Percentiles rank a stretch among this genome's conserved stretches.
phyloP scores from a whole-genome alignment of 441 rosid species.

The Gossypium laxum region DNA sequence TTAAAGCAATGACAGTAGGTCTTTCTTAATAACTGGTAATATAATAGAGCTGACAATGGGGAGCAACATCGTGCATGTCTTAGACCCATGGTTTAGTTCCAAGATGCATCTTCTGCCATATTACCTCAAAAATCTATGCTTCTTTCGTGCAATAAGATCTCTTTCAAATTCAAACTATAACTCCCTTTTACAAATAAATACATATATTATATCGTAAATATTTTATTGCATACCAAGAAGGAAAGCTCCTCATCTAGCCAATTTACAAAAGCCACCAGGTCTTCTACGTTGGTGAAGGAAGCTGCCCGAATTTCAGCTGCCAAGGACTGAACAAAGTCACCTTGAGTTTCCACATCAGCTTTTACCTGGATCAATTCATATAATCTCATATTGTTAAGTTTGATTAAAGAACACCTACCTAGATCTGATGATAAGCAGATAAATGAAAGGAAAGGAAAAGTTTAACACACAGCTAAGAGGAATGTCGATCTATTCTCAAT shows the following conservation, averaged over 20 bases:
- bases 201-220: constrained; percentile 5
- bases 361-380: constrained; percentile 50
- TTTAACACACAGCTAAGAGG: constrained; percentile 67
- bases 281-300: constrained; percentile 60
- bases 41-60: not conserved
- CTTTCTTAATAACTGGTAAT: not conserved
- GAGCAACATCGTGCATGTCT: not conserved
- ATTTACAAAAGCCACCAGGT: constrained; percentile 80
- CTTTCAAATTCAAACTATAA: constrained; percentile 2
- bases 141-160: not conserved
- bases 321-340: constrained; percentile 86
- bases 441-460: constrained; percentile 15
- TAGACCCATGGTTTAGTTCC: not conserved
- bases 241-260: constrained; percentile 99
- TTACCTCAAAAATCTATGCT: not conserved
- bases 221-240: constrained; percentile 56
- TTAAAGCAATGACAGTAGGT: not conserved
- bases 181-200: constrained; percentile 5
- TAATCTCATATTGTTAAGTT: constrained; percentile 11
- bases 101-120: constrained; percentile 3
- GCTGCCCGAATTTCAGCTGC: constrained; percentile 82
- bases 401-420: constrained; percentile 3
- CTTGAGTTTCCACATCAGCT: constrained; percentile 97
- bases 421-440: constrained; percentile 3
- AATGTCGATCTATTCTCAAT: constrained; percentile 85